A percentile compares a stretch with the other conserved stretches of the same genome.
Conservation (phyloP, 345 rosid genomes). For the Citropsis articulata region DNA sequence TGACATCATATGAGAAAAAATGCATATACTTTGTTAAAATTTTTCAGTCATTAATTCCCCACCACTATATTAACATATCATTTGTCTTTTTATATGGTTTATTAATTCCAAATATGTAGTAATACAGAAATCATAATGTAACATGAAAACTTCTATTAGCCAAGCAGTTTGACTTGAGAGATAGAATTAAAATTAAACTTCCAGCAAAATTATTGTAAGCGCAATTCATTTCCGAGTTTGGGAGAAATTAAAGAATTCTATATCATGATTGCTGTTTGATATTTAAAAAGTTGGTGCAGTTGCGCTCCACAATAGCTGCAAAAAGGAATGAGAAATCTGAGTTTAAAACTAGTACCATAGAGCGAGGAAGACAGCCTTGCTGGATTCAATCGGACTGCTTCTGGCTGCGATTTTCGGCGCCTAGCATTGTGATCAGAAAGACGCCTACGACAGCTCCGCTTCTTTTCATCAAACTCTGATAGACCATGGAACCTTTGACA, state of each 20-base stretch:
- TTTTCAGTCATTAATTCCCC: not conserved
- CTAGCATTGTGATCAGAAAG: conserved; percentile 96
- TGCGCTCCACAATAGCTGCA: not conserved
- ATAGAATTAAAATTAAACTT: not conserved
- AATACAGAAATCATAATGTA: not conserved
- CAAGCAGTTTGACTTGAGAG: not conserved
- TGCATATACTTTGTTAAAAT: not conserved
- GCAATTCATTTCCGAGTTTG: not conserved
- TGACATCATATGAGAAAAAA: not conserved
- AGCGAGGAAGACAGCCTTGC: conserved; percentile 41
- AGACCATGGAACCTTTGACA: conserved; percentile 76
- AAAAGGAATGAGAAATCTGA: not conserved
- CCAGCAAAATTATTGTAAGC: not conserved
- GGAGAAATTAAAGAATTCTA: not conserved
- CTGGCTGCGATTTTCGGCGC: conserved; percentile 87
- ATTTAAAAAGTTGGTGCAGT: not conserved
- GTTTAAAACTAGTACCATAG: conserved; percentile 46
- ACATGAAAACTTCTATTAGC: not conserved
- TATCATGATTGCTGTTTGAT: not conserved
- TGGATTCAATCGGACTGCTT: conserved; percentile 42
- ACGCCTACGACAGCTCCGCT: conserved; percentile 88
- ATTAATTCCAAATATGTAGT: not conserved
- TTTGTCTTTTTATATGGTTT: not conserved
- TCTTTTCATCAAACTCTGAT: conserved; percentile 89
- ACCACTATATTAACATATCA: not conserved